These are phyloP conservation scores for Protostelium mycophagum DNA, from an alignment of 78 protist genomes.

Conservation along the genomic window DNA sequence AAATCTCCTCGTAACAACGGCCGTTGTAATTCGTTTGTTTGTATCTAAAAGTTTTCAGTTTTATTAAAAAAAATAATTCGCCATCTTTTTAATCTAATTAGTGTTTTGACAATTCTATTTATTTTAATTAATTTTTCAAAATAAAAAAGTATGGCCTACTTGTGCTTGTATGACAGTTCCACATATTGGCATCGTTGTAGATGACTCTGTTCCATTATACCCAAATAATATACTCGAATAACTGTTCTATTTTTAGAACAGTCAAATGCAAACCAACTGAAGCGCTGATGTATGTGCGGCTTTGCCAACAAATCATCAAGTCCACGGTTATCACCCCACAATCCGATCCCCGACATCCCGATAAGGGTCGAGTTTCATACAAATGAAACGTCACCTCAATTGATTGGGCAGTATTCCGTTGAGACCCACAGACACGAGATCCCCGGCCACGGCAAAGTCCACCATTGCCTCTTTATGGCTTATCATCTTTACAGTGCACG, in stretches of 20 bases:
- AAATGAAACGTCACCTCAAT: neutral
- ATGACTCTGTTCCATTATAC: neutral
- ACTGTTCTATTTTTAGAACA: too few species aligned
- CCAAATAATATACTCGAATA: too few species aligned
- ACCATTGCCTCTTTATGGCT: neutral
- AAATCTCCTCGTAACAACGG: neutral
- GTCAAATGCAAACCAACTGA: too few species aligned
- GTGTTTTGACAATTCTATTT: neutral
- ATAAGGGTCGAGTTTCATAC: too few species aligned
- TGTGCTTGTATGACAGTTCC: neutral
- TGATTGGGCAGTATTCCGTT: neutral
- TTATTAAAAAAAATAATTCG: neutral
- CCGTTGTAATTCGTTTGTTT: neutral
- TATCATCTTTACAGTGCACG: neutral
- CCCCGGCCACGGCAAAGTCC: neutral
- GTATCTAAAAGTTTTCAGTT: neutral
- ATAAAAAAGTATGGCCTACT: too few species aligned
- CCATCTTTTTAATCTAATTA: neutral
- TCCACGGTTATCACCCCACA: too few species aligned
- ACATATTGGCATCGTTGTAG: neutral
- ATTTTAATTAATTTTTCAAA: neutral
- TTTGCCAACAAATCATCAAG: too few species aligned
- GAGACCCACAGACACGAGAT: neutral
- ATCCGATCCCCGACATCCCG: too few species aligned
- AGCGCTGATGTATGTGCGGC: too few species aligned